Base-by-base conservation (phyloP, 2,329 filamentous ascomycete species). In the Hypoxylon sp. region DNA sequence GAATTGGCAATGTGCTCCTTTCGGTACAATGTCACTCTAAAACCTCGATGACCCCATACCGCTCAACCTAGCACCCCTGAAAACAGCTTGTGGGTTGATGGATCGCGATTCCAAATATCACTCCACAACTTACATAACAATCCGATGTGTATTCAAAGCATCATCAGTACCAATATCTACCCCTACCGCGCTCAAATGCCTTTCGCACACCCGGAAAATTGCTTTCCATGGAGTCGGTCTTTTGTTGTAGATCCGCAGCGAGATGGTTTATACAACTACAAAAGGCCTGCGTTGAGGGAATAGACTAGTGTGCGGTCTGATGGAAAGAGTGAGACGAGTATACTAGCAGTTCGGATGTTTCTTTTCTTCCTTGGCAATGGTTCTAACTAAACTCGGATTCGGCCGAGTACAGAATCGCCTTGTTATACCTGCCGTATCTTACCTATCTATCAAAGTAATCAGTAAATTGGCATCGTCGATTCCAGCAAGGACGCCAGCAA, bases 1-100 rank as follows among this genome's bases (percentile, higher is more conserved):
- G 60, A 71, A 72, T 60, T 50, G 67, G 74, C 67, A 73, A 70
- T 66, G 37, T 70, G 48, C 68, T 72, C 72, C 71, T 69, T 70
- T 69, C 55, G 66, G 66, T 67, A 63, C 63, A 67, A 70, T 67
- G 63, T 58, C 69, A 62, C 69, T 67, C 57, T 66, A 37, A 22
- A 44, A 58, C 42, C 39, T 58, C 48, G 58, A 48, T 33, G 29
- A 59, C 68, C 58, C 65, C 59, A 68, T 71, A 63, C 59, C 35
- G 44, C 54, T 60, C 35, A 55, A 54, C 68, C 65, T 39, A 60
- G 59, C 42, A 61, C 47, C 61, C 64, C 58, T 66, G 57, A 55
- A 37, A 13, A 26, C 14, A 33, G 37, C 29, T 47, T 46, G 31
- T 13, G 26, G 33, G 47, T 51, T 33, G 47, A 62, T 42, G 35